Evolutionary conservation across 2,329 filamentous ascomycete species (phyloP).

Genomic region (Lecanosticta acicola): DNA sequence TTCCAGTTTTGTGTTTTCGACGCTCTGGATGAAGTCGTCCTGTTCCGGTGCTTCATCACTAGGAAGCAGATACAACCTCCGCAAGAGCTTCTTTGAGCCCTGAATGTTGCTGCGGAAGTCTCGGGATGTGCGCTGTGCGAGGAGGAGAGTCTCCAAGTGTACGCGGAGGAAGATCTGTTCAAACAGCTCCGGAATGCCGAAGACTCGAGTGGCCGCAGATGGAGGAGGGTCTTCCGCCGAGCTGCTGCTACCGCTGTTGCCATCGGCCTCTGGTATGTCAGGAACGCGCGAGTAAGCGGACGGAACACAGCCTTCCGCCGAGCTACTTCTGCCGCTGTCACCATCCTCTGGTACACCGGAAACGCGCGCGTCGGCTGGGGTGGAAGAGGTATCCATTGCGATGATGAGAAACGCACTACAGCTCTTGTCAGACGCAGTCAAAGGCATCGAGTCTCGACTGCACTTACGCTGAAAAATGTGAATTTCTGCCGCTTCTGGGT

Average conservation of each 20-base stretch:
- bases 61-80: slow-evolving; percentile 1
- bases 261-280: too few species aligned
- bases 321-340: too few species aligned
- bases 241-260: too few species aligned
- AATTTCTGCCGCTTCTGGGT: too few species aligned
- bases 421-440: neutral
- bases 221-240: too few species aligned
- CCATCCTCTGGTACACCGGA: slow-evolving; percentile 6
- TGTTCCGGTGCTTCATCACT: neutral
- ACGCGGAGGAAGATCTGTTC: slow-evolving; percentile 3
- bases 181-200: slow-evolving; percentile 8
- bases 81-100: slow-evolving; percentile 3
- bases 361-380: neutral
- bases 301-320: too few species aligned
- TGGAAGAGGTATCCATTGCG: too few species aligned
- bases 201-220: neutral
- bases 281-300: too few species aligned
- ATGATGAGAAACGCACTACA: too few species aligned
- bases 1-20: too few species aligned
- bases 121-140: neutral
- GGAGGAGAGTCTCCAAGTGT: neutral
- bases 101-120: slow-evolving; percentile 5
- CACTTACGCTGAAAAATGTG: too few species aligned
- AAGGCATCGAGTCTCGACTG: neutral
- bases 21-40: too few species aligned